A percentile compares a stretch with the other conserved stretches of the same genome.
Evolutionary conservation across 2,329 filamentous ascomycete genomes (phyloP).

Genomic region (Exophiala sp.): DNA sequence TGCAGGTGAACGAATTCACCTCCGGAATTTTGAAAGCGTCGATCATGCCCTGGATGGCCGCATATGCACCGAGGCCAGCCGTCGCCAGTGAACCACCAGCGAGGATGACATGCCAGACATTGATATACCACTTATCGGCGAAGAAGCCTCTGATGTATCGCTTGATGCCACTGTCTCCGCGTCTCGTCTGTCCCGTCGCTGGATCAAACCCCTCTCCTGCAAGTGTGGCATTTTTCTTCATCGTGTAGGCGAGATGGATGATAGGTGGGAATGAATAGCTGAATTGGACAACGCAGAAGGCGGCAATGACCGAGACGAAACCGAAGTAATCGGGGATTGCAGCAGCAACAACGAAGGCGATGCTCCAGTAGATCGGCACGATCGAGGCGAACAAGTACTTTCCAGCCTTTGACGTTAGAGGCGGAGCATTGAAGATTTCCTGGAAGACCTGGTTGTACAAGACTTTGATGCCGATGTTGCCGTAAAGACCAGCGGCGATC

Average conservation of each 20-base stretch:
- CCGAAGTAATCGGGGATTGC: conserved; percentile 32
- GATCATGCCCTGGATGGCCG: conserved; percentile 31
- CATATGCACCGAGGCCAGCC: conserved; percentile 30
- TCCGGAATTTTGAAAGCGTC: conserved; percentile 31
- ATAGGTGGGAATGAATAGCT: conserved; percentile 34
- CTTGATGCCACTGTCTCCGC: conserved; percentile 10
- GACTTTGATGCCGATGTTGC: conserved; percentile 43
- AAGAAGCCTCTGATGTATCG: conserved; percentile 29
- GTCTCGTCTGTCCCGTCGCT: conserved; percentile 24
- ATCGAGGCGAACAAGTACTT: conserved; percentile 32
- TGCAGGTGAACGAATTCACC: conserved; percentile 33
- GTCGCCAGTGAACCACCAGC: conserved; percentile 29
- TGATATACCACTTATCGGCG: conserved; percentile 28
- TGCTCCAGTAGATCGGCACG: conserved; percentile 31
- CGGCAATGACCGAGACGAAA: conserved; percentile 31
- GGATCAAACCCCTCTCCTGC: conserved; percentile 27
- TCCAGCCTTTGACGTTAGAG: conserved; percentile 37
- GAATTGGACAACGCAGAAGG: conserved; percentile 32
- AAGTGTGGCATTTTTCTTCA: conserved; percentile 30
- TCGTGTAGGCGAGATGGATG: conserved; percentile 31
- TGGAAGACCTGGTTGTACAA: conserved; percentile 45
- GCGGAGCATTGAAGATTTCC: conserved; percentile 41
- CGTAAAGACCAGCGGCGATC: conserved; percentile 39
- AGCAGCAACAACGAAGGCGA: conserved; percentile 31
- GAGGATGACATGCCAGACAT: conserved; percentile 30